Base-by-base conservation (phyloP, 2,329 filamentous ascomycete species). In the Hypoxylon sp. region DNA sequence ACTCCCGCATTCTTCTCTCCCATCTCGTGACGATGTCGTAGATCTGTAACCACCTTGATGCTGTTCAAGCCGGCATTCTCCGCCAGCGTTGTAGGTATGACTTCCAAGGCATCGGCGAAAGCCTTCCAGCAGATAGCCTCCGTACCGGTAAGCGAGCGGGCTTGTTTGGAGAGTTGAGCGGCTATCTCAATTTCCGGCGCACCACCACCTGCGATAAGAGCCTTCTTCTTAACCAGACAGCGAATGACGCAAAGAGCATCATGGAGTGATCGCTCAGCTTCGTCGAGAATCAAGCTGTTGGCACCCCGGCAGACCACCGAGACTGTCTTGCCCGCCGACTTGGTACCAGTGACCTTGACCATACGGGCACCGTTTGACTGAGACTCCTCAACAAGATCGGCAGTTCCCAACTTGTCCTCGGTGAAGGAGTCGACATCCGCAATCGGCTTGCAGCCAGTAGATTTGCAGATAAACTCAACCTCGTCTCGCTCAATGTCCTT, bases 401-500 rank as follows among this genome's bases (percentile, higher is more conserved):
- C 94, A 30, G 86, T 88, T 60, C 92, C 94, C 46, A 99, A 86
- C 80, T 97, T 99, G 75, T 99, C 94, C 76, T 99, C 94, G 12
- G 91, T 94, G 77, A 99, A 99, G 8, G 92, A 96, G 74, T 99
- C 94, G 67, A 99, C 89, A 69, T 99, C 95, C 64, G 94, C 94
- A 68, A 99, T 94, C 40, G 94, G 94, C 78, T 99, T 99, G 85
- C 94, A 99, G 66, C 94, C 94, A 25, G 93, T 96, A 56, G 90
- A 96, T 78, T 97, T 99, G 89, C 93, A 97, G 73, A 99, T 90
- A 75, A 99, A 99, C 74, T 99, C 94, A 53, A 99, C 91, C 76
- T 99, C 94, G 68, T 99, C 94, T 58, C 94, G 88, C 80, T 99
- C 94, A 66, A 99, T 96, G 63, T 99, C 94, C 80, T 97, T 99